Evolutionary conservation across 768 basidiomycete genomes (phyloP).

Genomic region (Tricholoma hemisulphureum): DNA sequence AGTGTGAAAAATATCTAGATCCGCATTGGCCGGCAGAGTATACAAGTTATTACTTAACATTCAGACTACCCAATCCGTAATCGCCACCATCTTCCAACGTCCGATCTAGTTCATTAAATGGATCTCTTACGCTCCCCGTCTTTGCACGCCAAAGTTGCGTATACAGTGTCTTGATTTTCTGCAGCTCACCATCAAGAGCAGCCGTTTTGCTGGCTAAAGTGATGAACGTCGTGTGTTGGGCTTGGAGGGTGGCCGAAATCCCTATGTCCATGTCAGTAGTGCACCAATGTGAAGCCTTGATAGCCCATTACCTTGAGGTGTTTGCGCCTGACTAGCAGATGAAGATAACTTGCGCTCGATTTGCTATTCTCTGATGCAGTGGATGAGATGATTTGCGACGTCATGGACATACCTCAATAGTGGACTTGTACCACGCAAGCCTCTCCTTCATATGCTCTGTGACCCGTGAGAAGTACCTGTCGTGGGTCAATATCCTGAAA

Average conservation of each 20-base stretch:
- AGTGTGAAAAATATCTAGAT: too few species aligned
- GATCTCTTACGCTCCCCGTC: conserved; percentile 82
- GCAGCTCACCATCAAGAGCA: conserved; percentile 67
- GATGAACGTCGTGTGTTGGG: conserved; percentile 76
- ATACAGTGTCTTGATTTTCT: conserved; percentile 73
- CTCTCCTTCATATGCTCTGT: conserved; percentile 71
- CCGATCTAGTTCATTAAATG: conserved; percentile 57
- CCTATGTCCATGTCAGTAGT: conserved; percentile 36
- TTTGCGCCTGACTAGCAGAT: conserved; percentile 61
- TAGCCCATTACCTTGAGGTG: conserved; percentile 63
- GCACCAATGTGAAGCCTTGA: conserved; percentile 3
- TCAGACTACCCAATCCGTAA: conserved; percentile 43
- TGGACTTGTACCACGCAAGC: conserved; percentile 74
- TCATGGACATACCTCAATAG: conserved; percentile 59
- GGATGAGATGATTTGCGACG: neutral
- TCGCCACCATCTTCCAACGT: conserved; percentile 33
- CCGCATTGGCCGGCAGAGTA: neutral
- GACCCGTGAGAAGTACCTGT: conserved; percentile 70
- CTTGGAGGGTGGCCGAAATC: conserved; percentile 73
- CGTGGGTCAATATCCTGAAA: conserved; percentile 5
- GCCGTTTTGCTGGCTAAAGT: conserved; percentile 77
- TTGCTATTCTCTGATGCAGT: conserved; percentile 46
- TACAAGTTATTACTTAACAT: conserved; percentile 28
- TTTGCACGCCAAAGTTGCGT: conserved; percentile 77
- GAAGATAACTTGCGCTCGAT: conserved; percentile 81